Percentiles rank a stretch among this genome's conserved stretches.
These are phyloP conservation scores for Setaria italica DNA, from an alignment of 202 grass and related monocot genomes.

Conservation along the genomic window DNA sequence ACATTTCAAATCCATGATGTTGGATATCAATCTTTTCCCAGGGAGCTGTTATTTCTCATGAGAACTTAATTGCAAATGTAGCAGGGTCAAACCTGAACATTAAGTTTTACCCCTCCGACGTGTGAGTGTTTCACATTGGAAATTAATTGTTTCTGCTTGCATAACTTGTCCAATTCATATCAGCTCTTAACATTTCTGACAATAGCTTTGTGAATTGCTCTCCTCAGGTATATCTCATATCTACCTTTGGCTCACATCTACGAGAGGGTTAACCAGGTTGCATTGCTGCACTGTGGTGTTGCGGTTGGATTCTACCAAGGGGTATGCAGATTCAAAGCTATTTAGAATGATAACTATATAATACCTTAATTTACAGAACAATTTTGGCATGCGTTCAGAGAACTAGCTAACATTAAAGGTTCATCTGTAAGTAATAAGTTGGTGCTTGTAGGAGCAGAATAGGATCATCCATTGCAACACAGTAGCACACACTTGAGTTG, in stretches of 20 bases:
- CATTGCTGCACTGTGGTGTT: conserved; percentile 68
- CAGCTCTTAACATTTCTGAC: neutral
- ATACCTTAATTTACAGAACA: neutral
- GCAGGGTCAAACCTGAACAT: conserved; percentile 59
- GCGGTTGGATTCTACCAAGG: conserved; percentile 99
- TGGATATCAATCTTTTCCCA: conserved; percentile 51
- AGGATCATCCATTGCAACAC: conserved; percentile 26
- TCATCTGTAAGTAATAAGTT: too few relatives aligned
- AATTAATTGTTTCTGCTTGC: conserved; percentile 12
- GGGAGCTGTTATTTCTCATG: conserved; percentile 92
- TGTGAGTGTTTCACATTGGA: conserved; percentile 63
- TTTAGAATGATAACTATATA: conserved; percentile 15
- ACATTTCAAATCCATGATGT: conserved; percentile 27
- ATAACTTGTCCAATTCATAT: neutral
- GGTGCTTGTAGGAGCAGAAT: neutral
- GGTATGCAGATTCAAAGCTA: conserved; percentile 58
- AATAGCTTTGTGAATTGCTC: conserved; percentile 31
- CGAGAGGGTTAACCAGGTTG: conserved; percentile 83
- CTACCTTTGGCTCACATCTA: conserved; percentile 98
- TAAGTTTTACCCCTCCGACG: conserved; percentile 86
- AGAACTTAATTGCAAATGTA: conserved; percentile 88
- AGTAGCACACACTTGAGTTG: neutral
- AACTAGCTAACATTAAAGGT: neutral
- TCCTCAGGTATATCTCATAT: conserved; percentile 85
- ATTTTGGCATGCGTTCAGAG: conserved; percentile 8